Base-by-base conservation (phyloP, 1,284 basidiomycete species). In the Sporisorium exsertum region DNA sequence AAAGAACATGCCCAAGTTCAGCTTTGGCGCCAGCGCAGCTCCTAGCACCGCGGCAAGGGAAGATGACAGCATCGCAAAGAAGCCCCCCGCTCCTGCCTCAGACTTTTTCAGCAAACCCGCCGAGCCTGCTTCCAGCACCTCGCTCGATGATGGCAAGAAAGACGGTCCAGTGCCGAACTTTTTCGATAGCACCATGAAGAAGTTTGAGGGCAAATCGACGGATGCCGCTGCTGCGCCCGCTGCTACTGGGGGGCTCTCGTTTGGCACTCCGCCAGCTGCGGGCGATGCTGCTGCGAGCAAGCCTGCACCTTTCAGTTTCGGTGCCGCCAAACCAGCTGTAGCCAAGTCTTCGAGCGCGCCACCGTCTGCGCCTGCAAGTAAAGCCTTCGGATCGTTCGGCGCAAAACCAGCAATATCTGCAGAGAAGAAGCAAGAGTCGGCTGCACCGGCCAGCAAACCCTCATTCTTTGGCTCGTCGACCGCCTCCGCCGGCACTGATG, bases 151-250 rank as follows among this genome's bases (percentile, higher is more conserved):
- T 6, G 69, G 59, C 35, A 80, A 78, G 64, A 81, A 83, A 46
- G 74, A 77, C 52, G 80, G 80, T 6, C 81, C 81, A 0, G 67
- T 80, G 16, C 81, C 81, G 43, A 78, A 82, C 70, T 83, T 81
- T 56, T 81, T 81, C 54, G 75, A 72, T 18, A 77, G 64, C 54
- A 64, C 77, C 6, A 61, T 72, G 64, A 46, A 72, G 40, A 76
- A 79, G 64, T 76, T 68, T 33, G 74, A 69, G 33, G 59, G 32
- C 53, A 67, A 73, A 51, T 24, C 67, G 8, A 46, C 46, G 12
- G 72, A 51, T 9, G 49, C 29, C 15, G 18, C 68, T 22, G 24
- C 63, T n/a, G 42, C 55, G 22, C 22, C 57, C 42, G 26, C 63
- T 47, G n/a, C 49, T 5, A 24, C 55, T 9, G 42, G 56, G n/a